phyloP scores from a whole-genome alignment of 2,329 filamentous ascomycete genomes.

The Apiospora malaysiana region DNA sequence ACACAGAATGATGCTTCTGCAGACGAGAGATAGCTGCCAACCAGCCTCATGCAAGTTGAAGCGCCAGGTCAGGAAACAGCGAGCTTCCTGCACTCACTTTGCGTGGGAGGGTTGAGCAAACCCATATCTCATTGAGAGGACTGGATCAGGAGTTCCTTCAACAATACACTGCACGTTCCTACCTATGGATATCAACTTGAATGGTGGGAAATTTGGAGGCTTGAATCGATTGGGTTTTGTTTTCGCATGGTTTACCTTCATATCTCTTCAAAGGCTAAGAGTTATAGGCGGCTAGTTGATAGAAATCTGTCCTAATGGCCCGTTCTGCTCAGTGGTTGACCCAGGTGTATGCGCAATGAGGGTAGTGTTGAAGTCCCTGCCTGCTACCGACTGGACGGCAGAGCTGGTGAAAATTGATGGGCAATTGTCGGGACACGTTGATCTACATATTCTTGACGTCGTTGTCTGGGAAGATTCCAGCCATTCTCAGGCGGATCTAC shows the following conservation, averaged over 20 bases:
- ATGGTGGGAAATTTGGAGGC: too few species aligned
- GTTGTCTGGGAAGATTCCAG: not conserved
- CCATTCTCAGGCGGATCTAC: not conserved
- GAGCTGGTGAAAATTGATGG: not conserved
- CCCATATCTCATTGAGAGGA: not conserved
- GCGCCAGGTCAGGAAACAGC: not conserved
- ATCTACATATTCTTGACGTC: not conserved
- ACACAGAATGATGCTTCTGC: constrained; percentile 7
- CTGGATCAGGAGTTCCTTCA: too few species aligned
- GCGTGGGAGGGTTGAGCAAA: not conserved
- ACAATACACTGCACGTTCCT: too few species aligned
- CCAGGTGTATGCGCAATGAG: too few species aligned
- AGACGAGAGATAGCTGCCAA: constrained; percentile 9
- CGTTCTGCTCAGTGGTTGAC: too few species aligned
- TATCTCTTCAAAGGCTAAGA: too few species aligned
- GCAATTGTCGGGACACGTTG: constrained; percentile 8
- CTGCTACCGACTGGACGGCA: not conserved
- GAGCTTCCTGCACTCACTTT: not conserved
- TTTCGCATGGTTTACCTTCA: too few species aligned
- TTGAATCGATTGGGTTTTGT: too few species aligned
- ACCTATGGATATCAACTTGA: too few species aligned
- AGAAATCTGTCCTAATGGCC: too few species aligned
- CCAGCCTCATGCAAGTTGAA: not conserved
- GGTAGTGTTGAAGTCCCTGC: too few species aligned
- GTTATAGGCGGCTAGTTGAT: too few species aligned